These are phyloP conservation scores for Inonotus hispidus DNA, from an alignment of 1,284 basidiomycete species.

Conservation along the genomic window DNA sequence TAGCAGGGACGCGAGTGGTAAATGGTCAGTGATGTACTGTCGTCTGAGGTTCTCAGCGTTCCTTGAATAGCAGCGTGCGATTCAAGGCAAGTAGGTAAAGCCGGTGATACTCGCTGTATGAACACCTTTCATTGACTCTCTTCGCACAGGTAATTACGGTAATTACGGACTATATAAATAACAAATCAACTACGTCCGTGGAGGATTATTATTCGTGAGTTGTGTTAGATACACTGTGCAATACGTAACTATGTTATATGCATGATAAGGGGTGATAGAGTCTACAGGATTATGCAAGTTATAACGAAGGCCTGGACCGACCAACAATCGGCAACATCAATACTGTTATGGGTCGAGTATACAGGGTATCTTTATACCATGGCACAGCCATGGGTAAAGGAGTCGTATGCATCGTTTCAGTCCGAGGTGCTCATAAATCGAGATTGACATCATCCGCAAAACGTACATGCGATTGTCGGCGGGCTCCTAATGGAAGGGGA, in stretches of 20 bases:
- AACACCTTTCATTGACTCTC: too few relatives aligned
- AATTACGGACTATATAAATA: neutral
- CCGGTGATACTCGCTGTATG: too few relatives aligned
- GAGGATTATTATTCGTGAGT: too few relatives aligned
- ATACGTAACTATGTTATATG: too few relatives aligned
- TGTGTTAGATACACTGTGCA: too few relatives aligned
- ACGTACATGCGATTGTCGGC: slow-evolving; percentile 7
- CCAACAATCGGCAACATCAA: too few relatives aligned
- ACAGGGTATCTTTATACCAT: neutral
- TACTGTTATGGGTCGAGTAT: too few relatives aligned
- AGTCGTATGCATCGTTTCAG: neutral
- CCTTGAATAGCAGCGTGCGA: neutral
- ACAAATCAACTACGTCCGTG: neutral
- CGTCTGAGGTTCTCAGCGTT: slow-evolving; percentile 52
- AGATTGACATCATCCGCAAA: slow-evolving; percentile 8
- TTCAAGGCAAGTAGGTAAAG: too few relatives aligned
- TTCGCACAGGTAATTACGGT: neutral
- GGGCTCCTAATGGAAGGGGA: slow-evolving; percentile 3
- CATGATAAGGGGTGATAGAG: neutral
- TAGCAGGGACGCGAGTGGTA: slow-evolving; percentile 49
- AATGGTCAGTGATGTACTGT: slow-evolving; percentile 71
- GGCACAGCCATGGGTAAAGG: neutral
- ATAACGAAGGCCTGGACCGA: neutral
- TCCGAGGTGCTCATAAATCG: neutral
- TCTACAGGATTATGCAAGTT: neutral